Evolutionary conservation across 2,329 filamentous ascomycete species (phyloP).

Genomic region (Albifimbria verrucaria): DNA sequence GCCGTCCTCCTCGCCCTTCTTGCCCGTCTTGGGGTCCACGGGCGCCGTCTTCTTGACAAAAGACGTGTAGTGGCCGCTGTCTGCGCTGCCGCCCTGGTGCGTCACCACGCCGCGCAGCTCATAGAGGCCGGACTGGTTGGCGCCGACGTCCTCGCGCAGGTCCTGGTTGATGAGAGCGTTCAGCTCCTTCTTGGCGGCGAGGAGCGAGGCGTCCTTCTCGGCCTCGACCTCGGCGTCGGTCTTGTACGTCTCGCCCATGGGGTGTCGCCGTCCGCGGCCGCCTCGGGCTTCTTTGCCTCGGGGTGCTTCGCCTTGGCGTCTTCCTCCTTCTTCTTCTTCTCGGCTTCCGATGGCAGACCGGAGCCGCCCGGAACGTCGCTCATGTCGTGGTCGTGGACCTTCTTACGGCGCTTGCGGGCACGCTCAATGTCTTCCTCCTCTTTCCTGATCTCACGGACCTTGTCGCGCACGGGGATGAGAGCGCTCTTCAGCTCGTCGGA

Average conservation of each 20-base stretch:
- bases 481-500: constrained; percentile 82
- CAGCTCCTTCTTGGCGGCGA: constrained; percentile 84
- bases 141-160: constrained; percentile 71
- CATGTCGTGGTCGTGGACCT: constrained; percentile 44
- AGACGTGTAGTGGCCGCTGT: constrained; percentile 96
- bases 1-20: constrained; percentile 77
- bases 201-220: constrained; percentile 72
- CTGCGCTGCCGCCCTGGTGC: constrained; percentile 92
- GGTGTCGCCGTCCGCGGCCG: constrained; percentile 58
- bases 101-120: constrained; percentile 93
- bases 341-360: constrained; percentile 48
- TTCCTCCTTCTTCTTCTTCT: constrained; percentile 48
- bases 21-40: constrained; percentile 72
- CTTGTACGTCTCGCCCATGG: constrained; percentile 80
- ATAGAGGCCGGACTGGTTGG: constrained; percentile 93
- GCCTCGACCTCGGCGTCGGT: constrained; percentile 91
- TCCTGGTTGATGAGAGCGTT: constrained; percentile 72
- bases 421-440: constrained; percentile 93
- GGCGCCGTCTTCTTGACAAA: constrained; percentile 89
- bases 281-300: constrained; percentile 37
- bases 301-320: constrained; percentile 45
- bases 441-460: constrained; percentile 91
- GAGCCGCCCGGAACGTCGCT: constrained; percentile 43
- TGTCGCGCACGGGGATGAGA: constrained; percentile 89
- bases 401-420: constrained; percentile 87